A percentile compares a stretch with the other conserved stretches of the same genome.
Conservation (phyloP, 192 early-diverging fungal genomes). For the Oehlia diaphana region DNA sequence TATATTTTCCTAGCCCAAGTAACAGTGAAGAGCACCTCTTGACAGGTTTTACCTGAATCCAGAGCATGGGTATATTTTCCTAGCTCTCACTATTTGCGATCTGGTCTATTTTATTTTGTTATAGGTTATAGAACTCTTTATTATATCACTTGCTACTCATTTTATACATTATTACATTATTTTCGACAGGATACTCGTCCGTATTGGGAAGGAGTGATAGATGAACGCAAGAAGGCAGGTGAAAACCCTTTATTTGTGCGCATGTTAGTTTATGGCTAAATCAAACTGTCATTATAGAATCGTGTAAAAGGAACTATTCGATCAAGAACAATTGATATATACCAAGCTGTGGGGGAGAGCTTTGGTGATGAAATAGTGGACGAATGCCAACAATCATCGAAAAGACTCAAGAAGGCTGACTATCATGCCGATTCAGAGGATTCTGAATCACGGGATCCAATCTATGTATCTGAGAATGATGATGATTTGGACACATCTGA, state of each 20-base stretch:
- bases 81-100: constrained; percentile 7
- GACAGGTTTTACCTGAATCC: constrained; percentile 27
- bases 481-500: no score
- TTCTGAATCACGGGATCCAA: no score
- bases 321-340: constrained; percentile 12
- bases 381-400: neutral
- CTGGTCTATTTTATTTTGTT: neutral
- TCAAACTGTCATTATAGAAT: neutral
- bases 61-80: constrained; percentile 16
- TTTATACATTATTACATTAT: neutral
- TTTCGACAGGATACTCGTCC: neutral
- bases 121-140: neutral
- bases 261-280: neutral
- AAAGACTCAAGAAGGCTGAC: no score
- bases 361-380: constrained; percentile 2
- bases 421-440: no score
- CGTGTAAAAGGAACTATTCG: constrained; percentile 18
- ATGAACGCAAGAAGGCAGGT: constrained; percentile 17
- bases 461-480: no score
- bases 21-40: constrained; percentile 3
- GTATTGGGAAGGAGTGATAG: constrained; percentile 23
- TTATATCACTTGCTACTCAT: neutral
- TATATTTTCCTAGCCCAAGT: constrained; percentile 26
- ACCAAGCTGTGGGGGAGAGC: neutral
- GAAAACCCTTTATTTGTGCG: neutral